Percentiles rank a stretch among this genome's conserved stretches.
Conservation (phyloP, 2,329 filamentous ascomycete species). For the Ceratocystis variospora region DNA sequence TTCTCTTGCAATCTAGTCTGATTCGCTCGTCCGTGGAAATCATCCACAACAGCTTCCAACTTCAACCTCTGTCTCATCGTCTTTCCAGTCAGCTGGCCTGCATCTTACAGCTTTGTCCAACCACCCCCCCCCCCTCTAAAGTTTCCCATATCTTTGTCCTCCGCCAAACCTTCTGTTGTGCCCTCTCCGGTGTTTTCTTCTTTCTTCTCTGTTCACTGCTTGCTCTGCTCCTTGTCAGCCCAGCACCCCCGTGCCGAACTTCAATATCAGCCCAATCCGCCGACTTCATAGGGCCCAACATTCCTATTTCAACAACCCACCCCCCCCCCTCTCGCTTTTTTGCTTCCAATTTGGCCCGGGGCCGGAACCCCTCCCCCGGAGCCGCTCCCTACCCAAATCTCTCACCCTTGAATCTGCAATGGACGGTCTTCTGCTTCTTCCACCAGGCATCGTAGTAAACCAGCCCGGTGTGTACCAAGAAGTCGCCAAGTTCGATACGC, state of each 20-base stretch:
- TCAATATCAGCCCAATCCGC: no score
- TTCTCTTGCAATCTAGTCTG: not conserved
- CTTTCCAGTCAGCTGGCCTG: constrained; percentile 1
- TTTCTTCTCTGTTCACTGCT: not conserved
- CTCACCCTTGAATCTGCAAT: not conserved
- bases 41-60: not conserved
- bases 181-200: not conserved
- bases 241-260: no score
- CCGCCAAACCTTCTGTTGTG: not conserved
- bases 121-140: not conserved
- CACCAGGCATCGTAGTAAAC: constrained; percentile 45
- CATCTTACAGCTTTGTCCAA: not conserved
- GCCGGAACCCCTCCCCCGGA: constrained; percentile 14
- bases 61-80: not conserved
- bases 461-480: constrained; percentile 38
- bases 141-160: not conserved
- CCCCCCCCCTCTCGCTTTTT: not conserved
- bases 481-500: constrained; percentile 37
- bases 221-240: not conserved
- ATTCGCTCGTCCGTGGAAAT: not conserved
- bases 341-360: constrained; percentile 10
- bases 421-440: constrained; percentile 32
- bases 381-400: not conserved
- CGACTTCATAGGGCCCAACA: not conserved
- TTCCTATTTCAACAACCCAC: not conserved